Conservation (phyloP, 1,139 yeast species). For the Suhomyces panamericanus region DNA sequence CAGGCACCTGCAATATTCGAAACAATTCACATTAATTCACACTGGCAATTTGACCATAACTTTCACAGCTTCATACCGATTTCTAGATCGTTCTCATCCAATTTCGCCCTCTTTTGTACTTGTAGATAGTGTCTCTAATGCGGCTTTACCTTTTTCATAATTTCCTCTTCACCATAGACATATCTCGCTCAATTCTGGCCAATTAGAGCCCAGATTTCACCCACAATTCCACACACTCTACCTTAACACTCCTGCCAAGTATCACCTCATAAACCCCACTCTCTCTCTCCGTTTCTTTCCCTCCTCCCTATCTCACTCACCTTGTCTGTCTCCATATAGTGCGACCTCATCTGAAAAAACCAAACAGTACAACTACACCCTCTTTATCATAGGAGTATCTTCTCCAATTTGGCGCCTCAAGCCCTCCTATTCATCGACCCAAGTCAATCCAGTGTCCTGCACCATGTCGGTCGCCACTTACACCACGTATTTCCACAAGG, state of each 20-base stretch:
- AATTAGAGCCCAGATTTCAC: too few relatives aligned
- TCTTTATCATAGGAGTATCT: background rate
- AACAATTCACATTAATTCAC: too few relatives aligned
- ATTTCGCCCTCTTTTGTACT: too few relatives aligned
- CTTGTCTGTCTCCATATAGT: background rate
- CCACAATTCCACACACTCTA: background rate
- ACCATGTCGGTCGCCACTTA: slow-evolving; percentile 19
- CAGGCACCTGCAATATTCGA: too few relatives aligned
- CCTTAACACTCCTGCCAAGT: background rate
- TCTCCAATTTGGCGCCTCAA: background rate
- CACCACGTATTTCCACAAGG: slow-evolving; percentile 32
- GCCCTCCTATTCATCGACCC: background rate
- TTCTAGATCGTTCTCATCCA: too few relatives aligned
- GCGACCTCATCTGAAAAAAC: slow-evolving; percentile 4
- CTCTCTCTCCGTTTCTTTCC: background rate
- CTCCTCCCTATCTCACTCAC: background rate
- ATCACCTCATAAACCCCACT: background rate
- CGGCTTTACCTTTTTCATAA: too few relatives aligned
- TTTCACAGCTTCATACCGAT: too few relatives aligned
- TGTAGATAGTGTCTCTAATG: too few relatives aligned
- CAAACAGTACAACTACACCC: background rate
- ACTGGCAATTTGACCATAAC: too few relatives aligned
- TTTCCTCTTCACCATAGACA: too few relatives aligned
- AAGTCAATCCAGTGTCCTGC: background rate
- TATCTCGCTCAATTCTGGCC: background rate